Evolutionary conservation across 768 basidiomycete genomes (phyloP).

Genomic region (Auricularia sp.): DNA sequence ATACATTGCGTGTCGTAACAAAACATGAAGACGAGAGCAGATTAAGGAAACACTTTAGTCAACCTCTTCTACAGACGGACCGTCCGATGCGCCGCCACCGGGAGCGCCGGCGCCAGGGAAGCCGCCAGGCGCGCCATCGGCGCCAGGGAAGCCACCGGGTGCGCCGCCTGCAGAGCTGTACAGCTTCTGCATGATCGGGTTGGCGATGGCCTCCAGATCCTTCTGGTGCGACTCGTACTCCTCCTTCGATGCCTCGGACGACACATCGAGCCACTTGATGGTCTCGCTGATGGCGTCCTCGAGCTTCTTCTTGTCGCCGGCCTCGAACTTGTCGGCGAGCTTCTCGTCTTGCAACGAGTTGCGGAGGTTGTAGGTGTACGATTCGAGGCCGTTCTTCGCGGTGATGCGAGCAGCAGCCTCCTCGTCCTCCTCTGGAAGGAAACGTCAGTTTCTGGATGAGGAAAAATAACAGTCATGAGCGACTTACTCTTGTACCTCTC

Average conservation of each 20-base stretch:
- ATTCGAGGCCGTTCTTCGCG: slow-evolving; percentile 88
- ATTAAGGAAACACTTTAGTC: not conserved
- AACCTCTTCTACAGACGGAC: slow-evolving; percentile 87
- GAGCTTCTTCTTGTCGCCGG: slow-evolving; percentile 77
- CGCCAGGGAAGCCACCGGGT: slow-evolving; percentile 22
- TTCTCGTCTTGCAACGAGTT: slow-evolving; percentile 81
- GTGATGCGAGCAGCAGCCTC: slow-evolving; percentile 73
- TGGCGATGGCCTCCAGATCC: slow-evolving; percentile 78
- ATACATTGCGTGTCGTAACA: not conserved
- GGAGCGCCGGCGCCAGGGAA: slow-evolving; percentile 45
- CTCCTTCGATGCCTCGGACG: slow-evolving; percentile 86
- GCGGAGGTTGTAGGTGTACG: slow-evolving; percentile 90
- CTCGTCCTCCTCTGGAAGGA: slow-evolving; percentile 65
- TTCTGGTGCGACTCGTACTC: slow-evolving; percentile 91
- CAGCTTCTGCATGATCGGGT: slow-evolving; percentile 60
- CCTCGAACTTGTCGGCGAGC: slow-evolving; percentile 77
- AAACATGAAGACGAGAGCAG: not conserved
- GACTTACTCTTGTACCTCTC: slow-evolving; percentile 80
- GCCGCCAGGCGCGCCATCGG: slow-evolving; percentile 32
- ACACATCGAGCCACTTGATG: slow-evolving; percentile 75
- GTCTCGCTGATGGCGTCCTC: slow-evolving; percentile 72
- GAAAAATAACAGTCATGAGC: not conserved
- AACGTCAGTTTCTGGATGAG: slow-evolving; percentile 8
- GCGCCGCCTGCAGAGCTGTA: slow-evolving; percentile 53
- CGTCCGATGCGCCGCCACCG: slow-evolving; percentile 63